These are phyloP conservation scores for Wickerhamiella siamensis DNA, from an alignment of 805 yeast genomes.

Conservation along the genomic window DNA sequence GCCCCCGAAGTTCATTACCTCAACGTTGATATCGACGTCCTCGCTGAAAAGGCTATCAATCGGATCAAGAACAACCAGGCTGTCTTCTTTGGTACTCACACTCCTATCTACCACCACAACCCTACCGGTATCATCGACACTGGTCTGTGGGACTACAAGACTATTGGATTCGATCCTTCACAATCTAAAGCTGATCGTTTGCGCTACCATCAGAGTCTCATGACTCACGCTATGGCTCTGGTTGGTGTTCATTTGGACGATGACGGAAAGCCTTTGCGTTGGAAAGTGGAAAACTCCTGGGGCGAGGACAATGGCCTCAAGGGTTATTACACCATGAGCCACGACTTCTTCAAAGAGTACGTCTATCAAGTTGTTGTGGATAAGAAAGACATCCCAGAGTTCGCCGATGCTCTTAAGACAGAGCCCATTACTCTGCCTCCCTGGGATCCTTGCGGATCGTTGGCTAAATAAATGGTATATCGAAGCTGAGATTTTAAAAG, in stretches of 20 bases:
- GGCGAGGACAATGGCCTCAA: slow-evolving; percentile 53
- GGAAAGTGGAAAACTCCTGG: slow-evolving; percentile 71
- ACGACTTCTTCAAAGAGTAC: slow-evolving; percentile 59
- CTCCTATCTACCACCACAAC: slow-evolving; percentile 60
- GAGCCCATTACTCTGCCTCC: slow-evolving; percentile 49
- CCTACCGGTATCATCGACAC: slow-evolving; percentile 59
- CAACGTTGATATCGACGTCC: slow-evolving; percentile 44
- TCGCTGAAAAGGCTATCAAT: slow-evolving; percentile 48
- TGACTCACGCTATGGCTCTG: slow-evolving; percentile 87
- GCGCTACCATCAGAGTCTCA: slow-evolving; percentile 51
- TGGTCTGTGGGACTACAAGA: slow-evolving; percentile 50
- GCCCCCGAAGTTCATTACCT: slow-evolving; percentile 60
- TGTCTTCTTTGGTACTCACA: slow-evolving; percentile 79
- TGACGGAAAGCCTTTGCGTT: slow-evolving; percentile 44
- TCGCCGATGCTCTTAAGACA: slow-evolving; percentile 29
- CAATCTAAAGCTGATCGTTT: slow-evolving; percentile 55
- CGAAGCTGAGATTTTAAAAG: not conserved
- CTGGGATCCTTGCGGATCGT: slow-evolving; percentile 71
- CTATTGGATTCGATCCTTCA: slow-evolving; percentile 32
- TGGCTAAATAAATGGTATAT: slow-evolving; percentile 29
- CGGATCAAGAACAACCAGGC: slow-evolving; percentile 62
- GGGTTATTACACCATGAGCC: slow-evolving; percentile 59
- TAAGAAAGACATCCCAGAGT: slow-evolving; percentile 34
- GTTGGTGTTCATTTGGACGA: slow-evolving; percentile 66
- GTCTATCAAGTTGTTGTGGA: slow-evolving; percentile 60